These are phyloP conservation scores for Neurospora sp. DNA, from an alignment of 495 filamentous ascomycete species.

Conservation along the genomic window DNA sequence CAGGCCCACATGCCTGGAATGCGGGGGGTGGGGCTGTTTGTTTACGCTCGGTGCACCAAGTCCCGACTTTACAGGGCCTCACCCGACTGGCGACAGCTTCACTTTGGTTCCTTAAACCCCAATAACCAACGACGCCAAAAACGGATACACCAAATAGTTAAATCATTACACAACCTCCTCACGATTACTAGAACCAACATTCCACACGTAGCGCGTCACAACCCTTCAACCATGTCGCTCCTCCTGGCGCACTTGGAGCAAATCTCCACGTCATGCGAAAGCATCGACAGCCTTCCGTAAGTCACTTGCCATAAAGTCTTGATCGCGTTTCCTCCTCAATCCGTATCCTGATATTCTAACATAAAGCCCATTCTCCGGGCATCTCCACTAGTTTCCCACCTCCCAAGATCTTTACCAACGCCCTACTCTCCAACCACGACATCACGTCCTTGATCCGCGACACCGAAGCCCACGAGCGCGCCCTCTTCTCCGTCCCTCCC, in stretches of 20 bases:
- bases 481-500: slow-evolving; percentile 82
- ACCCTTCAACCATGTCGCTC: slow-evolving; percentile 49
- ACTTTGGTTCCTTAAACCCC: background rate
- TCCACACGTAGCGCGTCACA: background rate
- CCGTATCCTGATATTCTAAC: background rate
- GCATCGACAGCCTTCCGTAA: slow-evolving; percentile 77
- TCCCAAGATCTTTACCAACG: slow-evolving; percentile 94
- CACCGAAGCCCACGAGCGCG: slow-evolving; percentile 90
- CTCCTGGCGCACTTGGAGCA: slow-evolving; percentile 83
- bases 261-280: slow-evolving; percentile 70
- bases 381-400: slow-evolving; percentile 57
- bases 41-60: background rate
- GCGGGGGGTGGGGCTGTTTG: background rate
- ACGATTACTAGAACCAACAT: background rate
- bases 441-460: slow-evolving; percentile 93
- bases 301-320: slow-evolving; percentile 15
- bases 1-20: background rate
- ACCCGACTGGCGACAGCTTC: background rate
- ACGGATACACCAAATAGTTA: background rate
- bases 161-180: background rate
- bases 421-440: slow-evolving; percentile 75
- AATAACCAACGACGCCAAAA: background rate
- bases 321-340: background rate
- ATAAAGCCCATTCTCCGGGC: background rate
- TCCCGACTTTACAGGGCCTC: background rate